phyloP scores from a whole-genome alignment of 1,139 yeast genomes.

The Zygotorulaspora mrakii region DNA sequence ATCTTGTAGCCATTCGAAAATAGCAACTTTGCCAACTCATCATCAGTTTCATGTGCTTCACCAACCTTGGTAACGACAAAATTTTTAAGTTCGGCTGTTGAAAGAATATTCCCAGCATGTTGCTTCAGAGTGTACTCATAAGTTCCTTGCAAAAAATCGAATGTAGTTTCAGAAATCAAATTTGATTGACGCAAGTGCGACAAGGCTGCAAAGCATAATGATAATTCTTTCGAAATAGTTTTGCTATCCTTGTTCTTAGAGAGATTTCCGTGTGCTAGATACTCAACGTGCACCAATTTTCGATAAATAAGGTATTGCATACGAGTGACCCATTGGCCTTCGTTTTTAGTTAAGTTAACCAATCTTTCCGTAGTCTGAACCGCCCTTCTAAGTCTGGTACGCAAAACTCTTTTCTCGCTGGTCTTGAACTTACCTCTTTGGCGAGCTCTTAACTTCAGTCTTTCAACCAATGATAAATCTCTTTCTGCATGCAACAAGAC shows the following conservation, averaged over 20 bases:
- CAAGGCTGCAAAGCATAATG: slow-evolving; percentile 28
- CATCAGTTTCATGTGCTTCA: slow-evolving; percentile 35
- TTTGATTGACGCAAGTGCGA: slow-evolving; percentile 19
- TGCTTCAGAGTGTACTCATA: slow-evolving; percentile 34
- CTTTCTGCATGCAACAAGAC: slow-evolving; percentile 33
- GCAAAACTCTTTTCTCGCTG: slow-evolving; percentile 47
- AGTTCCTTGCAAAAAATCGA: slow-evolving; percentile 24
- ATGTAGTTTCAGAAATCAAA: slow-evolving; percentile 16
- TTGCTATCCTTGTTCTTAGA: slow-evolving; percentile 49
- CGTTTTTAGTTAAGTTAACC: slow-evolving; percentile 42
- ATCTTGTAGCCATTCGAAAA: slow-evolving; percentile 38
- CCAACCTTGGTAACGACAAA: slow-evolving; percentile 20
- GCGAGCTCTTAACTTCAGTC: slow-evolving; percentile 31
- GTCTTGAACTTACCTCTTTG: slow-evolving; percentile 32
- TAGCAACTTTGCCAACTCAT: slow-evolving; percentile 42
- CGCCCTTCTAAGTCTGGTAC: slow-evolving; percentile 68
- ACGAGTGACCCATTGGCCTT: slow-evolving; percentile 36
- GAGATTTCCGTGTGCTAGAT: slow-evolving; percentile 42
- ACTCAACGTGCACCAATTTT: slow-evolving; percentile 56
- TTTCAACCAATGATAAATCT: slow-evolving; percentile 32
- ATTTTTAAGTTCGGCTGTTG: slow-evolving; percentile 26
- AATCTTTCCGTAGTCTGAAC: slow-evolving; percentile 45
- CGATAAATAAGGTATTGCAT: slow-evolving; percentile 61
- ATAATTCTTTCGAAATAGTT: slow-evolving; percentile 26
- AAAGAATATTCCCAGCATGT: slow-evolving; percentile 24